These are phyloP conservation scores for Sicyos edulis DNA, from an alignment of 306 rosid genomes.

Conservation along the genomic window DNA sequence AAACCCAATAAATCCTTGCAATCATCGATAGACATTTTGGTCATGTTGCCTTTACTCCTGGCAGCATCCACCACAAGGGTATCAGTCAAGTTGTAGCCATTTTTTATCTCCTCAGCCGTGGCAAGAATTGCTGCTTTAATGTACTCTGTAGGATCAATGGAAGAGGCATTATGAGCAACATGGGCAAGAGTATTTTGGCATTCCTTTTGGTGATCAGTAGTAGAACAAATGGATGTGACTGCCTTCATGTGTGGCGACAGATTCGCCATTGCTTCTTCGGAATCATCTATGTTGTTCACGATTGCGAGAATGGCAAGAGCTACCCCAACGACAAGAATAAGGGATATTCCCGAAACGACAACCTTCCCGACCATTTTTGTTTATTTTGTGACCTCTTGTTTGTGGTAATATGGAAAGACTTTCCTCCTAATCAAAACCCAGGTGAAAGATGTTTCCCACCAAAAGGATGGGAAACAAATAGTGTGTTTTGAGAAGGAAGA, in stretches of 20 bases:
- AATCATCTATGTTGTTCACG: slow-evolving; percentile 18
- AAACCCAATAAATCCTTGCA: slow-evolving; percentile 53
- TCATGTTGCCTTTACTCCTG: neutral
- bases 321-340: slow-evolving; percentile 63
- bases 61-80: slow-evolving; percentile 25
- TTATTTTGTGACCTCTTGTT: neutral
- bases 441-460: neutral
- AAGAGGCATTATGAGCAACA: slow-evolving; percentile 13
- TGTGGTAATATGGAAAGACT: neutral
- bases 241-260: slow-evolving; percentile 25
- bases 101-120: slow-evolving; percentile 30
- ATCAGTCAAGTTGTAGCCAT: slow-evolving; percentile 45
- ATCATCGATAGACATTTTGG: slow-evolving; percentile 45
- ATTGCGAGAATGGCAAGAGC: slow-evolving; percentile 40
- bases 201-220: slow-evolving; percentile 30
- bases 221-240: slow-evolving; percentile 33
- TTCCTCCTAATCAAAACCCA: slow-evolving; percentile 2
- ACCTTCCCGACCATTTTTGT: slow-evolving; percentile 26
- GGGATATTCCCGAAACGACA: slow-evolving; percentile 35
- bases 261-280: neutral
- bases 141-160: slow-evolving; percentile 40
- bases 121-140: slow-evolving; percentile 34
- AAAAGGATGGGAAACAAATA: too few relatives aligned
- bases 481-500: neutral
- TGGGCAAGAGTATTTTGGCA: slow-evolving; percentile 40